Evolutionary conservation across 2,329 filamentous ascomycete genomes (phyloP), one percentile per base, ranked within the genome.

Genomic region (Cylindrodendrum hubeiense): DNA sequence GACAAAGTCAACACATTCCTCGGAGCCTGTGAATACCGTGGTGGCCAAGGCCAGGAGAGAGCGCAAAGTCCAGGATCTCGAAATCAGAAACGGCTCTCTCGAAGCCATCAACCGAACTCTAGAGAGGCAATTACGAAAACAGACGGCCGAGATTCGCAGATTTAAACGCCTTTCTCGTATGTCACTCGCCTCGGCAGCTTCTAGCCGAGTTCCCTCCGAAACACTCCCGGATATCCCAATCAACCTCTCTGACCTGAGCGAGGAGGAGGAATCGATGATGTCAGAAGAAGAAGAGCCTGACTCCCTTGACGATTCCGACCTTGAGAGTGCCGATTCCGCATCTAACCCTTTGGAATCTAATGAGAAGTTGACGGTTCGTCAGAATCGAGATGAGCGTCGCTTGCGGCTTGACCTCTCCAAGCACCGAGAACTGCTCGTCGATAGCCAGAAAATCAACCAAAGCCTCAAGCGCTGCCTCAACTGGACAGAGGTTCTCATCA

Each of bases 21-120:
- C 87, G 17, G 89, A 91, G 60, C 85, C 89, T 8, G 83, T 92
- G 66, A 92, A 89, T 67, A 94, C 97, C 65, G 85, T 94, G 7
- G 94, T 96, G 12, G 88, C 92, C n/a, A 96, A 94, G 76, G 96
- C 96, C 15, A 89, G 96, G 30, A 89, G 94, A 37, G 96, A 98
- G 79, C 89, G 96, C 66, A 99, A 98, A 82, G 95, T 99, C 1
- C 88, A 98, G 71, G 96, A 99, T 77, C 84, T 99, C 6, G 94
- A 99, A 77, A 99, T 99, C 68, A 97, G 93, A 60, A 99, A 99
- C 75, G 96, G 94, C 1, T 98, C 95, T 1, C 86, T 99, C 3
- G 88, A 97, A 61, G 96, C 96, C 43, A 98, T 99, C 81, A 99
- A 99, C 77, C 88, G 95, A 57, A 96, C 94, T 0, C 83, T 99